Percentiles rank a stretch among this genome's conserved stretches.
Conservation (phyloP, 2,329 filamentous ascomycete genomes). For the Alternaria angustiovoidea region DNA sequence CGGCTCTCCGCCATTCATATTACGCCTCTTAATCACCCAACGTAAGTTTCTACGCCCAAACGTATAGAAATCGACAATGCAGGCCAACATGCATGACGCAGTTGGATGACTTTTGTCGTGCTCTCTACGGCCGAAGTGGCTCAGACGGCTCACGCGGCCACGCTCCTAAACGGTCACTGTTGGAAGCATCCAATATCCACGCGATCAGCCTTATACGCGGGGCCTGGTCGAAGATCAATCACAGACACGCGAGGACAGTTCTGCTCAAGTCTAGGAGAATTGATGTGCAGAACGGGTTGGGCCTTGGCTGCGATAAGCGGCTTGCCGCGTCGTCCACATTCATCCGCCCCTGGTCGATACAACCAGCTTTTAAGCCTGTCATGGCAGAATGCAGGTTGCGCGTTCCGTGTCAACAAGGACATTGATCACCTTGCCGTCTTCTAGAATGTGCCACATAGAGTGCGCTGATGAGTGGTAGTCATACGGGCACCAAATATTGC, state of each 20-base stretch:
- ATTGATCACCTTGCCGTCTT: conserved; percentile 22
- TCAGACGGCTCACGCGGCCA: conserved; percentile 33
- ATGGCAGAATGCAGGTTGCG: conserved; percentile 6
- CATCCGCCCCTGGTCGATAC: conserved; percentile 10
- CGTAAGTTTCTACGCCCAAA: conserved; percentile 1
- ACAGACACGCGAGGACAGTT: conserved; percentile 15
- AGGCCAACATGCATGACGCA: conserved; percentile 21
- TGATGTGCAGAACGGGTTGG: conserved; percentile 13
- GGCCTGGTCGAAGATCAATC: conserved; percentile 27
- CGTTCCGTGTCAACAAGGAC: conserved; percentile 4
- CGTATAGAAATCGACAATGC: conserved; percentile 9
- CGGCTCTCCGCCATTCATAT: conserved; percentile 21
- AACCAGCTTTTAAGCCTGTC: neutral
- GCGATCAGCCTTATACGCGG: conserved; percentile 21
- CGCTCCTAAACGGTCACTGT: conserved; percentile 20
- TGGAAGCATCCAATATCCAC: conserved; percentile 5
- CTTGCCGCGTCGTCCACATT: conserved; percentile 17
- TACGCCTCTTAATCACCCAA: neutral
- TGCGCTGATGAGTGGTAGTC: conserved; percentile 22
- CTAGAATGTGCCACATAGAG: conserved; percentile 39
- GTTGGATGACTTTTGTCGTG: conserved; percentile 9
- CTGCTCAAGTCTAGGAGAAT: conserved; percentile 9
- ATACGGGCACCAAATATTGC: conserved; percentile 24
- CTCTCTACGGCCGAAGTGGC: conserved; percentile 22
- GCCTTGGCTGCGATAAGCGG: conserved; percentile 23